phyloP scores from a whole-genome alignment of 768 basidiomycete genomes.

The Pisolithus tinctorius region DNA sequence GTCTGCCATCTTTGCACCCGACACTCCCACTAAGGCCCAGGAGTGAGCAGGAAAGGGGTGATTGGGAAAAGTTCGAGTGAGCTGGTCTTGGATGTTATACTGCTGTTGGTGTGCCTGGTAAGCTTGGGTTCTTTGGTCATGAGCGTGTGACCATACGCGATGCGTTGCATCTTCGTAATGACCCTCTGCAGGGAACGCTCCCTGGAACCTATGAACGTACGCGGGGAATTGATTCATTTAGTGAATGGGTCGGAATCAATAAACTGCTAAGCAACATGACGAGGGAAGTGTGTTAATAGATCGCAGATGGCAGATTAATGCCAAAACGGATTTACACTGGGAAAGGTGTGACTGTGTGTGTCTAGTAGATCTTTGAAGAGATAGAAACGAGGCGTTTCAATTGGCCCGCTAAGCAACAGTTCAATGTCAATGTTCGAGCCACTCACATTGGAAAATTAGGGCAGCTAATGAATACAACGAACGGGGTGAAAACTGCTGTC shows the following conservation, averaged over 20 bases:
- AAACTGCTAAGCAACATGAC: background rate
- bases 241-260: background rate
- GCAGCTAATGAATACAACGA: too few species aligned
- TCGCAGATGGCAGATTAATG: too few species aligned
- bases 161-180: background rate
- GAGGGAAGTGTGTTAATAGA: background rate
- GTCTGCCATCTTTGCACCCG: constrained; percentile 11
- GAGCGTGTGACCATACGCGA: background rate
- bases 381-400: too few species aligned
- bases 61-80: background rate
- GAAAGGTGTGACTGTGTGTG: too few species aligned
- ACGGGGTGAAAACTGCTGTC: too few species aligned
- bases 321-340: too few species aligned
- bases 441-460: too few species aligned
- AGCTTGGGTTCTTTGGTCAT: background rate
- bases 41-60: background rate
- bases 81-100: background rate
- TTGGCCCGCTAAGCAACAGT: too few species aligned
- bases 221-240: background rate
- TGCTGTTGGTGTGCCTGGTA: background rate
- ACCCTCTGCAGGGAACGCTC: background rate
- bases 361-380: too few species aligned
- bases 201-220: background rate
- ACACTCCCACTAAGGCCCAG: too few species aligned
- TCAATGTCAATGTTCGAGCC: too few species aligned